Evolutionary conservation across 1,139 yeast species (phyloP), one percentile per base, ranked within the genome.

Genomic region (Kodamaea arcana): DNA sequence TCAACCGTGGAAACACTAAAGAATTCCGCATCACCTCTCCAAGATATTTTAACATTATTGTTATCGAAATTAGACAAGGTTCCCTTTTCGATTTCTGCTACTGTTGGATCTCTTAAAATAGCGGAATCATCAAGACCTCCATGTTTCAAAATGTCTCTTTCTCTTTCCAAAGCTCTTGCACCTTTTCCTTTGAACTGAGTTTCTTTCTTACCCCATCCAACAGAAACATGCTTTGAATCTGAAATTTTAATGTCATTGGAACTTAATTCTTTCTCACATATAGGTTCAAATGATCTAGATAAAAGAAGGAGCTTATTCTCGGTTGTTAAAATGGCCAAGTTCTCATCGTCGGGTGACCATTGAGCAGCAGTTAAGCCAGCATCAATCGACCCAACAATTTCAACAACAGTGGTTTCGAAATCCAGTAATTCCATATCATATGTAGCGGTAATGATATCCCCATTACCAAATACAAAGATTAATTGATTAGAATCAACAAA

Each of bases 151-250:
- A 82, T 73, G 32, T 62, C 63, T 15, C 45, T 57, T 48, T 78
- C 83, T 58, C 90, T 72, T 57, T 83, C 92, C 43, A 75, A 51
- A n/a, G 86, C 90, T 49, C 81, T 80, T 28, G 87, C 92, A 40
- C 98, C 98, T 50, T 77, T 81, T 33, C 99, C 99, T 58, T 85
- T 82, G 58, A 94, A 94, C 60, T 94, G 99, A 0, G 99, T 94
- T 58, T 92, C 98, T 44, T 83, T 81, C 47, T 84, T 85, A 51
- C 99, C 99, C 99, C 99, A 94, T 14, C 99, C 99, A 25, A 92
- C 97, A 15, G 94, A 83, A 23, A 94, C 97, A 52, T 92, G 96
- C 48, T 82, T 83, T 3, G 90, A 80, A 36, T 78, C 73, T 27
- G 77, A 63, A 27, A 67, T 62, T 32, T 61, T 59, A 33, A 88